phyloP scores from a whole-genome alignment of 2,329 filamentous ascomycete species.

The Cladophialophora immunda region DNA sequence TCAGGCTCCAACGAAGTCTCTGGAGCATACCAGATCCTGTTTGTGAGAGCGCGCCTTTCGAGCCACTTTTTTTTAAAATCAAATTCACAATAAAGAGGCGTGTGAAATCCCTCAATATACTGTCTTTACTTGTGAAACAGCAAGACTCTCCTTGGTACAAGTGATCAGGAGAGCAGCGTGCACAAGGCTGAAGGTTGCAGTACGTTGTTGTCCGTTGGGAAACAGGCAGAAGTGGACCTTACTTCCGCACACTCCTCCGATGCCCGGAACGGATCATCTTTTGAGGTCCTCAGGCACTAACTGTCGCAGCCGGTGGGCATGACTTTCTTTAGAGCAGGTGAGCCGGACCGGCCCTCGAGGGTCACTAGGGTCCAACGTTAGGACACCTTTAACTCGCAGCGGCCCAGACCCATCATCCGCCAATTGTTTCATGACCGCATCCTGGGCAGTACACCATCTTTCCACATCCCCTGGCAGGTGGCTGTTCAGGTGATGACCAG shows the following conservation, averaged over 20 bases:
- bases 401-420: slow-evolving; percentile 13
- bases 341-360: slow-evolving; percentile 6
- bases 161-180: not conserved
- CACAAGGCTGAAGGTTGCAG: slow-evolving; percentile 21
- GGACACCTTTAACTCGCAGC: not conserved
- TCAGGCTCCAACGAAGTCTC: not conserved
- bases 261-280: slow-evolving; percentile 14
- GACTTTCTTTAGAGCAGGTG: slow-evolving; percentile 2
- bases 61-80: not conserved
- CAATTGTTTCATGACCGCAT: slow-evolving; percentile 16
- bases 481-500: slow-evolving; percentile 29
- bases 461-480: slow-evolving; percentile 24
- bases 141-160: not conserved
- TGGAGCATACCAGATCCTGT: not conserved
- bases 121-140: not conserved
- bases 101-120: not conserved
- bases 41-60: not conserved
- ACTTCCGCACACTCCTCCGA: not conserved
- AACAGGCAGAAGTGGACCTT: slow-evolving; percentile 16
- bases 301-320: not conserved
- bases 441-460: slow-evolving; percentile 19
- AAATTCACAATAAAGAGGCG: not conserved
- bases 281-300: not conserved
- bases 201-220: slow-evolving; percentile 1
- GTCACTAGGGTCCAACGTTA: slow-evolving; percentile 1